Conservation (phyloP, 139 green algal species). For the Haematococcus lacustris region DNA sequence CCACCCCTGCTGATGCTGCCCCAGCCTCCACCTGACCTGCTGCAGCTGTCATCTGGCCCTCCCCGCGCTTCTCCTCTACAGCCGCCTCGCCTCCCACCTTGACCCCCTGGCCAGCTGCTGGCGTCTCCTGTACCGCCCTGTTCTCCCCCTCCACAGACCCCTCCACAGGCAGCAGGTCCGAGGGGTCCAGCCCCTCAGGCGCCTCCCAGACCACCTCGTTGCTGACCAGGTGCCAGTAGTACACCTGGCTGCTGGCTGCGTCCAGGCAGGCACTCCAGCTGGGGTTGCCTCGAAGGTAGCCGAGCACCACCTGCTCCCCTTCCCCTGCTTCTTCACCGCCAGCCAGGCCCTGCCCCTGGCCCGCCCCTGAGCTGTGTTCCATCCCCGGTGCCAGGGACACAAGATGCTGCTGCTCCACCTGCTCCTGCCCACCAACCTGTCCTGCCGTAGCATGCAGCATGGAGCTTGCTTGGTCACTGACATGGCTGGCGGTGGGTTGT, state of each 20-base stretch:
- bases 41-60: not conserved
- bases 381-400: no score
- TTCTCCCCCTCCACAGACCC: not conserved
- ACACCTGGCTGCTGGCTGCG: constrained; percentile 44
- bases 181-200: constrained; percentile 30
- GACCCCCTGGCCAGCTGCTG: not conserved
- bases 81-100: not conserved
- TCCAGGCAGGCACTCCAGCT: constrained; percentile 60
- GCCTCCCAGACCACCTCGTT: constrained; percentile 66
- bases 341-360: no score
- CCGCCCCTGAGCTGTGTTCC: not conserved
- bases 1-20: not conserved
- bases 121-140: not conserved
- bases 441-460: constrained; percentile 2
- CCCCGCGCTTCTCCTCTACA: not conserved
- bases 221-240: constrained; percentile 58
- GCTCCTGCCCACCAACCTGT: not conserved
- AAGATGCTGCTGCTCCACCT: not conserved
- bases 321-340: not conserved
- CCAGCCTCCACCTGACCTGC: not conserved
- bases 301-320: constrained; percentile 55
- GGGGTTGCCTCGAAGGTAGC: constrained; percentile 34
- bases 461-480: no score
- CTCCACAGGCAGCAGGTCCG: constrained; percentile 27
- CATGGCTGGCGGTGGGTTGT: no score